Evolutionary conservation across 176 grass and related monocot genomes (phyloP), one percentile per base, ranked within the genome.

Genomic region (Thinopyrum elongatum): DNA sequence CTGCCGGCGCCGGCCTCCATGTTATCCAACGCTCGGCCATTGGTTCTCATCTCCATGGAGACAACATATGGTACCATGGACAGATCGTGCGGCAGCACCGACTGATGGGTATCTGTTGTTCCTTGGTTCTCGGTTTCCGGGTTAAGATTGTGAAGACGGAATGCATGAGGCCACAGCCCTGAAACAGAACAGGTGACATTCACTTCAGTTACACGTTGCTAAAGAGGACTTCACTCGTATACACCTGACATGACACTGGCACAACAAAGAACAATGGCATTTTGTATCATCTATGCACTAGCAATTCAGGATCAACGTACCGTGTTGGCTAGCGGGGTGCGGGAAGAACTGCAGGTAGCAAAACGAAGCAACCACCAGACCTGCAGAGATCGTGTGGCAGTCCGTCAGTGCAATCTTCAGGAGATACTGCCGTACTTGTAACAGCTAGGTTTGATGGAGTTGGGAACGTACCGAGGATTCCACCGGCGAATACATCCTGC

Each of bases 341-440:
- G 88, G 83, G 79, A 90, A 90, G 2, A 86, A 86, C 83, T 86
- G 83, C 28, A 90, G 49, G 70, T 90, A 90, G 78, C 88, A 90
- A 17, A 86, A 82, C 1, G 88, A 82, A 67, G 88, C 70, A 49
- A 90, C 83, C 10, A 86, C 88, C 62, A 82, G 31, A 0, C 83
- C 88, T 86, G 83, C 47, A 51, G 8, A 73, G 42, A 73, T 21
- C 30, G 30, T 31, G 30, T 34, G 4, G 13, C 38, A 13, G 76
- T 39, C 9, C 67, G 17, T 35, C 7, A 23, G 1, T 13, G 6
- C 23, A 12, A 84, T 84, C 41, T 65, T 16, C 57, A 21, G 58
- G 22, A 72, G 12, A 16, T 7, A 55, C 30, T 26, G 34, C 21
- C 38, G 2, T 25, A 71, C 12, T 39, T 15, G 39, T 63, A 12